phyloP scores from a whole-genome alignment of 2,329 filamentous ascomycete genomes.

The Claviceps humidiphila region DNA sequence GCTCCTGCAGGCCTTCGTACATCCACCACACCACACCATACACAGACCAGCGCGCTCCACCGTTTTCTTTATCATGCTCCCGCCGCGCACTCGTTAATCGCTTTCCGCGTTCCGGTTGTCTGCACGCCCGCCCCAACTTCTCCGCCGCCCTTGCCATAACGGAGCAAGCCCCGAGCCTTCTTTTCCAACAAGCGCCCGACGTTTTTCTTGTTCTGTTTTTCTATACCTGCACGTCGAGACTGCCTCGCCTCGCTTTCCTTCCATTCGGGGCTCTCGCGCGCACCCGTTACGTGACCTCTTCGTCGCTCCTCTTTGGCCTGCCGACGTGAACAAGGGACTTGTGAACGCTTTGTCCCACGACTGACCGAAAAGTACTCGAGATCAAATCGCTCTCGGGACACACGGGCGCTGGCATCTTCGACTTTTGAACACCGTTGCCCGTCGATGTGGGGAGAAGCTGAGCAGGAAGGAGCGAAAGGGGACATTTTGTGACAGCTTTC shows the following conservation, averaged over 20 bases:
- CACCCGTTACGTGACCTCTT: neutral
- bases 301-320: neutral
- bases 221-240: neutral
- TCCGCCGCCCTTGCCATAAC: neutral
- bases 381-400: neutral
- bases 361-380: neutral
- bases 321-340: neutral
- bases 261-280: too few relatives aligned
- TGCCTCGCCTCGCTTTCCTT: neutral
- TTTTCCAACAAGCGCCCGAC: neutral
- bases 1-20: neutral
- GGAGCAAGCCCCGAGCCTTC: neutral
- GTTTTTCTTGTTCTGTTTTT: neutral
- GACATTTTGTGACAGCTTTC: neutral
- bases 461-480: neutral
- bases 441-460: neutral
- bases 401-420: neutral
- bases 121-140: neutral
- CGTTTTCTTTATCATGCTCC: conserved; percentile 1
- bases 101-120: neutral
- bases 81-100: neutral
- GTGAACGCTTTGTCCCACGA: neutral
- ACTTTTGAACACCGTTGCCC: neutral
- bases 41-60: neutral
- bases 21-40: neutral